Evolutionary conservation across 1,139 yeast species (phyloP), one percentile per base, ranked within the genome.

Genomic region (Debaryomycetaceae sp.): DNA sequence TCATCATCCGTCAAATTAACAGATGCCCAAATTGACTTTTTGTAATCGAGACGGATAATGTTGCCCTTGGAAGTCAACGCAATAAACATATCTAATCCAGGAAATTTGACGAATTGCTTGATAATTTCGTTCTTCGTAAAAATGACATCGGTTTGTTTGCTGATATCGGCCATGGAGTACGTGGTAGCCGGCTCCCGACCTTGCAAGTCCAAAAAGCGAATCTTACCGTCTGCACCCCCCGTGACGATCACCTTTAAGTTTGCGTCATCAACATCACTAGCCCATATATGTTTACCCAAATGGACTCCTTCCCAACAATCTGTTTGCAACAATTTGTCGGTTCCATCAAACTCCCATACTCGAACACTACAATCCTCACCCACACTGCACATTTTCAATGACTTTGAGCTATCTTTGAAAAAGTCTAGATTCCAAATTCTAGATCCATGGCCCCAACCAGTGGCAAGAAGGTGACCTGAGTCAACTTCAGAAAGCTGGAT

Each of bases 401-500:
- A 51, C 5, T 44, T 38, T 37, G 66, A 60, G 6, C 61, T 50
- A n/a, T 65, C 63, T 4, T 54, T 51, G 49, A 72, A 77, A 60
- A 90, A 89, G 38, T 74, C 74, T 43, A 93, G 70, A 38, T 78
- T 79, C 99, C 99, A 93, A 38, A 93, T 90, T 59, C 99, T 77
- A 0, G 98, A 91, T 4, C 87, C 85, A 60, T 93, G 99, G 13
- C 98, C 98, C 97, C 98, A 93, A 0, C 97, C 98, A 36, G 83
- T 79, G 1, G 93, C 85, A 34, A 87, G 52, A 31, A 83, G 65
- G 6, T 66, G 53, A 0, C 95, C 93, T 2, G 74, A 57, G 6
- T 58, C 55, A 49, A 84, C 67, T 51, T 80, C 81, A 83, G 91
- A 91, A 8, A 93, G 62, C 45, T 84, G 84, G 42, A 93, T 81